Evolutionary conservation across 352 stramenopile genomes (phyloP).

Genomic region (Pythium oligandrum): DNA sequence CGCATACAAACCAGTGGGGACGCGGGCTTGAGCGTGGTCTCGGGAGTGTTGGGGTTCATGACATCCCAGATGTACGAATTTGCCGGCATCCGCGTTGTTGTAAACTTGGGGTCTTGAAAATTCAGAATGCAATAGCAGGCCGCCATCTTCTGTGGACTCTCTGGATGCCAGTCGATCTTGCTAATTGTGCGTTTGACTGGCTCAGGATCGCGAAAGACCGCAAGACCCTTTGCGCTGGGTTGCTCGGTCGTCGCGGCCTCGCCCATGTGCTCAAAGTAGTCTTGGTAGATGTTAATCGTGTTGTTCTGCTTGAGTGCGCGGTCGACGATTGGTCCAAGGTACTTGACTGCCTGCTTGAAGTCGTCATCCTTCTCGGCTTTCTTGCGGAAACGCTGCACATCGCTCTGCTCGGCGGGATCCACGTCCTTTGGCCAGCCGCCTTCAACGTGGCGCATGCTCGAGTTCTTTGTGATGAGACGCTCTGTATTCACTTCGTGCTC

Average conservation of each 20-base stretch:
- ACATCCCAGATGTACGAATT: conserved; percentile 97
- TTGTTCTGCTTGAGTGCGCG: conserved; percentile 97
- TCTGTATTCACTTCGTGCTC: conserved; percentile 95
- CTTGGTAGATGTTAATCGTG: conserved; percentile 98
- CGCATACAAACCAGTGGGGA: conserved; percentile 90
- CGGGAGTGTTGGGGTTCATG: conserved; percentile 95
- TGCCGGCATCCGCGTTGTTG: conserved; percentile 63
- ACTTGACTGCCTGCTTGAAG: conserved; percentile 94
- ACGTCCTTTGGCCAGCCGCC: conserved; percentile 98
- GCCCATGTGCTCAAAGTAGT: conserved; percentile 92
- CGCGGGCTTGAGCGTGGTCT: conserved; percentile 89
- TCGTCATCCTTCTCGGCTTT: conserved; percentile 97
- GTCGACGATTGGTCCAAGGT: conserved; percentile 89
- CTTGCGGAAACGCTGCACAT: conserved; percentile 95
- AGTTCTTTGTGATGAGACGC: conserved; percentile 89
- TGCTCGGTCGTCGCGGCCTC: conserved; percentile 92
- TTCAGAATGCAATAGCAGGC: conserved; percentile 96
- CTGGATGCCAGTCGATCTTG: conserved; percentile 97
- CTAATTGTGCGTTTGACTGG: conserved; percentile 91
- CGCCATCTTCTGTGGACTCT: conserved; percentile 93
- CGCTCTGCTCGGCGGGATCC: conserved; percentile 93
- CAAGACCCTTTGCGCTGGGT: conserved; percentile 94
- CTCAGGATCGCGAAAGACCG: conserved; percentile 96
- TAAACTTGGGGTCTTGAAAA: conserved; percentile 95
- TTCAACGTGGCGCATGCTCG: conserved; percentile 93